Conservation (phyloP, 2,329 filamentous ascomycete species). For the Aspergillus unguis region DNA sequence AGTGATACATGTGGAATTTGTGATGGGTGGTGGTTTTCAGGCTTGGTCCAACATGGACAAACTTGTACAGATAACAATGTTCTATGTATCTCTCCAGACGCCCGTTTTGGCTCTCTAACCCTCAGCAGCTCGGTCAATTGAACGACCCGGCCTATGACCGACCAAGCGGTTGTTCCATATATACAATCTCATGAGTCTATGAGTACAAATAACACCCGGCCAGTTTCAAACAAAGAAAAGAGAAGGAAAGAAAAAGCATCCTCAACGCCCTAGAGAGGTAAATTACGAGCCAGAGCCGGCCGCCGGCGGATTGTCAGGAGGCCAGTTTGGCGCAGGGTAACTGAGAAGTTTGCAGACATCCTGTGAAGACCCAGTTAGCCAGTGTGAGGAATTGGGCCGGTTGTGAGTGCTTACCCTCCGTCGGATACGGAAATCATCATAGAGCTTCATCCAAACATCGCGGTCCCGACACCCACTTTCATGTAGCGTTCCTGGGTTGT, state of each 20-base stretch:
- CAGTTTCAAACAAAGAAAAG: too few species aligned
- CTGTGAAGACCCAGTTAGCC: conserved; percentile 14
- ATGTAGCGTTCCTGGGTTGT: conserved; percentile 32
- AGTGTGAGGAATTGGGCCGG: not conserved
- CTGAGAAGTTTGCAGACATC: conserved; percentile 37
- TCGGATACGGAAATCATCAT: conserved; percentile 35
- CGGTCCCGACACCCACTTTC: conserved; percentile 39
- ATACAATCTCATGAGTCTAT: not conserved
- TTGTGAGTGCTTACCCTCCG: conserved; percentile 25
- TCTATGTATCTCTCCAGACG: not conserved
- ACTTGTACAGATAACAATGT: too few species aligned
- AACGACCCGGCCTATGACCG: too few species aligned
- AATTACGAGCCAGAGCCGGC: not conserved
- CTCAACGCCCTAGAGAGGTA: not conserved
- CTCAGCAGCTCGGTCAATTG: too few species aligned
- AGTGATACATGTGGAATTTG: not conserved
- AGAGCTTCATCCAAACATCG: conserved; percentile 37
- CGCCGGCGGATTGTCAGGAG: conserved; percentile 10
- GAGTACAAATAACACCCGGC: not conserved
- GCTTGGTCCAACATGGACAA: not conserved
- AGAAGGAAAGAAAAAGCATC: not conserved
- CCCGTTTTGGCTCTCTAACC: too few species aligned
- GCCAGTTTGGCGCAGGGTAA: conserved; percentile 35
- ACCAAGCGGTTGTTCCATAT: not conserved
- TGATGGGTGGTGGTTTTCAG: not conserved